These are phyloP conservation scores for Paracoccidioides lutzii DNA, from an alignment of 2,329 filamentous ascomycete genomes.

Conservation along the genomic window DNA sequence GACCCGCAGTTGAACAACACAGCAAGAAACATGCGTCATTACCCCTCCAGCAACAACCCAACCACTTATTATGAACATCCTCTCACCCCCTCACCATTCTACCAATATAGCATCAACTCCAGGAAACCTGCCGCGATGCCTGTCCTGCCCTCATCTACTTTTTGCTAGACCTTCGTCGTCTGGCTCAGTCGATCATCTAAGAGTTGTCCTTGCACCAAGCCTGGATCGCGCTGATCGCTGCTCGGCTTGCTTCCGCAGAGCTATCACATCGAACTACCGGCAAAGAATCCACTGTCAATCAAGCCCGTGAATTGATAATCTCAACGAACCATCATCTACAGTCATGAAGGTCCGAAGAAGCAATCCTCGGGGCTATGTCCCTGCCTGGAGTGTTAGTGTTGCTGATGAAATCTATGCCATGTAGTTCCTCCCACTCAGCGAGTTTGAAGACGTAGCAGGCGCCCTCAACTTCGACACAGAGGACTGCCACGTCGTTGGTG, in stretches of 20 bases:
- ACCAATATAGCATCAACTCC: conserved; percentile 4
- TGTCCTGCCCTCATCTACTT: conserved; percentile 12
- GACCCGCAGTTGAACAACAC: background rate
- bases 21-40: conserved; percentile 7
- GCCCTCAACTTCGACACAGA: conserved; percentile 92
- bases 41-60: background rate
- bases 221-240: conserved; percentile 32
- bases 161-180: conserved; percentile 35
- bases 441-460: conserved; percentile 82
- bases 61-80: no score
- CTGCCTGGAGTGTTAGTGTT: background rate
- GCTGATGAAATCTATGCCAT: conserved; percentile 6
- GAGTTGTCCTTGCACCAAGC: conserved; percentile 35
- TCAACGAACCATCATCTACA: background rate
- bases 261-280: background rate
- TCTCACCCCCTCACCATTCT: conserved; percentile 2
- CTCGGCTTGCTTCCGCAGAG: conserved; percentile 31
- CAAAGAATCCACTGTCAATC: no score
- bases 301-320: no score
- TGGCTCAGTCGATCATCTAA: conserved; percentile 30
- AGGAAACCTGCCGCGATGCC: conserved; percentile 10
- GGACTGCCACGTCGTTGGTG: conserved; percentile 82
- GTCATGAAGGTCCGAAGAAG: conserved; percentile 17
- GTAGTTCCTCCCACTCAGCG: conserved; percentile 81
- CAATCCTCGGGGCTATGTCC: background rate